phyloP scores from a whole-genome alignment of 2,329 filamentous ascomycete species.

The Rachicladosporium sp. region DNA sequence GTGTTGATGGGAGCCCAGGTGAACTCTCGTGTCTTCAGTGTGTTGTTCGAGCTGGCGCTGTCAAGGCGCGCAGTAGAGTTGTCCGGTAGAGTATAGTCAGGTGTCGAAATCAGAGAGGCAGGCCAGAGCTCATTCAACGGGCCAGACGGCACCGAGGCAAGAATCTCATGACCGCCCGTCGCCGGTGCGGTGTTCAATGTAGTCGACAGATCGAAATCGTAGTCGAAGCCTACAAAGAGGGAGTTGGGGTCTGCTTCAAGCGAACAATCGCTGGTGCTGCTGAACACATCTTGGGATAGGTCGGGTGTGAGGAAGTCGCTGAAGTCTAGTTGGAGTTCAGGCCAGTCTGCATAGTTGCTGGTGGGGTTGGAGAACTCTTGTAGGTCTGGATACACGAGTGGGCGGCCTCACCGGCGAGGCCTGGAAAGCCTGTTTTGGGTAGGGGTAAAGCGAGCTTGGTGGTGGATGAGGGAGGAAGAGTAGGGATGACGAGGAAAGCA shows the following conservation, averaged over 20 bases:
- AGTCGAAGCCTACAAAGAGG: not conserved
- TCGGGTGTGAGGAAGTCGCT: conserved; percentile 6
- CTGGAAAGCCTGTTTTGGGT: conserved; percentile 2
- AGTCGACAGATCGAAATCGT: conserved; percentile 4
- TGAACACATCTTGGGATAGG: conserved; percentile 2
- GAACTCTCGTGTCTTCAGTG: conserved; percentile 1
- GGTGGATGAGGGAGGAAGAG: conserved; percentile 6
- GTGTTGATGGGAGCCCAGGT: conserved; percentile 3
- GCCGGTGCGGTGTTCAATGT: not conserved
- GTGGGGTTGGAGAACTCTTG: not conserved
- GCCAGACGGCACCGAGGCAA: conserved; percentile 1
- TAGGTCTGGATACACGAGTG: conserved; percentile 3
- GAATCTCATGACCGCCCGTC: not conserved
- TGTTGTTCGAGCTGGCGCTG: not conserved
- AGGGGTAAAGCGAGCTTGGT: not conserved
- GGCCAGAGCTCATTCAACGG: conserved; percentile 3
- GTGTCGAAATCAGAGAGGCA: too few species aligned
- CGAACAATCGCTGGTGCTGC: not conserved
- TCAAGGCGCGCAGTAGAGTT: not conserved
- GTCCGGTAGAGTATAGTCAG: conserved; percentile 1
- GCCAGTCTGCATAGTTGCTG: conserved; percentile 5
- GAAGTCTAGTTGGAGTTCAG: conserved; percentile 5
- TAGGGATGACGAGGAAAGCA: not conserved
- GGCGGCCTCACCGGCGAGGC: conserved; percentile 6
- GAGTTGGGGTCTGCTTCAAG: not conserved